Evolutionary conservation across 1,284 basidiomycete genomes (phyloP).

Genomic region (Ceratobasidium sp.): DNA sequence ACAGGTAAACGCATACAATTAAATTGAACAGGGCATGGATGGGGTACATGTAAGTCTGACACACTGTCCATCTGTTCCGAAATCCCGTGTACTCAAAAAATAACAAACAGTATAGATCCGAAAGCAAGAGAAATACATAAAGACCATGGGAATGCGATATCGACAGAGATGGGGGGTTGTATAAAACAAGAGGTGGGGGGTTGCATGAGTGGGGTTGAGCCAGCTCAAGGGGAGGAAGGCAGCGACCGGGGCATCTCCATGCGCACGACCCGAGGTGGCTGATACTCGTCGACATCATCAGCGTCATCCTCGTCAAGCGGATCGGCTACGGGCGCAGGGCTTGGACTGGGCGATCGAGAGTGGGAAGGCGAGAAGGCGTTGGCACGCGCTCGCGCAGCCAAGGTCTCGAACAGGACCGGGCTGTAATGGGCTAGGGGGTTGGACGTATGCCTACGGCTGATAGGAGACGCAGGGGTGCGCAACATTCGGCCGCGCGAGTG

Average conservation of each 20-base stretch:
- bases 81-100: constrained; percentile 23
- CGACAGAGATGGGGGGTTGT: not conserved
- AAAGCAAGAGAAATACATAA: constrained; percentile 33
- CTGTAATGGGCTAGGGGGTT: constrained; percentile 36
- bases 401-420: constrained; percentile 31
- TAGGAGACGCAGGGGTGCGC: constrained; percentile 28
- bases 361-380: constrained; percentile 25
- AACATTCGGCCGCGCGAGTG: constrained; percentile 15
- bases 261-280: constrained; percentile 18
- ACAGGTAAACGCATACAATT: constrained; percentile 15
- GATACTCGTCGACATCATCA: constrained; percentile 22
- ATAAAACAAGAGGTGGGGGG: not conserved
- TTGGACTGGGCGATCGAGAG: constrained; percentile 22
- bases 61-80: constrained; percentile 33
- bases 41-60: constrained; percentile 33
- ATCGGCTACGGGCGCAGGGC: constrained; percentile 6
- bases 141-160: not conserved
- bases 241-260: constrained; percentile 29
- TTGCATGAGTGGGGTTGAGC: not conserved
- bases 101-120: constrained; percentile 32
- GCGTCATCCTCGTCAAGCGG: constrained; percentile 23
- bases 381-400: constrained; percentile 28
- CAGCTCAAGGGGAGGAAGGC: not conserved
- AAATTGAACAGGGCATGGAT: constrained; percentile 7
- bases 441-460: constrained; percentile 29